Evolutionary conservation across 306 rosid species (phyloP), one percentile per base, ranked within the genome.

Genomic region (Carpinus fangiana): DNA sequence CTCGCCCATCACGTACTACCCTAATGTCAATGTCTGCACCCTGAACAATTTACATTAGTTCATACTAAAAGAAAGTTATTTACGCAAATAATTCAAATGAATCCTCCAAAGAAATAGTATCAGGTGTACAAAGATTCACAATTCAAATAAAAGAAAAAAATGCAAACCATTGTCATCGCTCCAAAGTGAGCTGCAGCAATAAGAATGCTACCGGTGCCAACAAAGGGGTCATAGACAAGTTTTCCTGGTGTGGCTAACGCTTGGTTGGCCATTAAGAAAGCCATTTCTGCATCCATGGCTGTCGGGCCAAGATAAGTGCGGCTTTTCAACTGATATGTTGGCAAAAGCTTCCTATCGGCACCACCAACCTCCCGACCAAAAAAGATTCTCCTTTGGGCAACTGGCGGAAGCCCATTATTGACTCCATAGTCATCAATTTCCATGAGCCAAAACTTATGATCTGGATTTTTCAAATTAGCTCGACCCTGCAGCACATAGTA

Each of bases 261-360:
- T 86, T 95, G 98, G 80, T 95, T 95, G 81, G 96, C 98, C 98
- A 95, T 95, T 71, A 95, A 84, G 84, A 95, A 92, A 70, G 98
- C 98, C 81, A 95, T 86, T 86, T 95, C 98, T 4, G 98, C 98
- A 86, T 95, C 98, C 98, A 95, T 95, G 77, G 98, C 98, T n/a
- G 98, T 95, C 81, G 98, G 98, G 64, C 98, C 98, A 66, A 95
- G 97, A 88, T 95, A 95, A 69, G 72, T 85, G 53, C 98, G 98
- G 80, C 95, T 95, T 85, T 95, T 95, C 84, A 95, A 83, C 78
- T 95, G 93, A 81, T 92, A 95, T 36, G 98, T 90, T n/a, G 98
- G 98, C 54, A 95, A 11, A 82, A 92, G 96, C 82, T 79, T 95
- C 90, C 98, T 88, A 79, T 91, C 97, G 34, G 98, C 90, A 82